Base-by-base conservation (phyloP, 2,329 filamentous ascomycete genomes). In the Sarocladium oryzae region DNA sequence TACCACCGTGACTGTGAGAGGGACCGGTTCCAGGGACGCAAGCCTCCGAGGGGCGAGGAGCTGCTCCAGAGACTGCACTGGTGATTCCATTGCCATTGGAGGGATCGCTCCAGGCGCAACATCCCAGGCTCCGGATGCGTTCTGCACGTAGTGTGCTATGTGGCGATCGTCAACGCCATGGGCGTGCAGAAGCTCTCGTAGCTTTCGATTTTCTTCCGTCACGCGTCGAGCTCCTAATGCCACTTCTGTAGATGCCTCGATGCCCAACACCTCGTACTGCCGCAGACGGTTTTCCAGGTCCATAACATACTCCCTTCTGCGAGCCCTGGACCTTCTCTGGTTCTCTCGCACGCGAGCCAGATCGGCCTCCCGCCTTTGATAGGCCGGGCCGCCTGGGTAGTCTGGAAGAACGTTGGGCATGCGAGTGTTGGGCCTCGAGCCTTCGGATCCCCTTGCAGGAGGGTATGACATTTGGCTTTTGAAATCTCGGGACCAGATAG, bases 271-370 rank as follows among this genome's bases (percentile, higher is more conserved):
- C 63, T 89, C 84, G 61, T 78, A 88, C 50, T 70, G 68, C 43
- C 81, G 77, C 21, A 48, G 20, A 15, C 43, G 43, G 13, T 30
- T 48, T 26, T 48, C 43, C 26, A 48, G 18, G n/a, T 48, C 43
- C 28, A 21, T 73, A 35, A 89, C 69, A 61, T 90, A 89, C 61
- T 88, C 85, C 69, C 86, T 88, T 56, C 83, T 77, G 32, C 86
- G 78, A 41, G 85, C 85, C 50, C 87, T 81, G n/a, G 84, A 88
- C 55, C 86, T 81, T 52, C 86, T 77, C 63, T 90, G 87, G 60
- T 90, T 91, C 60, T 90, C 84, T 56, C 86, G 79, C 57, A 89
- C 84, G 53, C 86, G 82, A 55, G 67, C 67, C 58, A 70, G 60
- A 52, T 70, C 70, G 54, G 66, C 66, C 54, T 65, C 43, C 4